Evolutionary conservation across 2,329 filamentous ascomycete genomes (phyloP).

Genomic region (Sclerotinia minor): DNA sequence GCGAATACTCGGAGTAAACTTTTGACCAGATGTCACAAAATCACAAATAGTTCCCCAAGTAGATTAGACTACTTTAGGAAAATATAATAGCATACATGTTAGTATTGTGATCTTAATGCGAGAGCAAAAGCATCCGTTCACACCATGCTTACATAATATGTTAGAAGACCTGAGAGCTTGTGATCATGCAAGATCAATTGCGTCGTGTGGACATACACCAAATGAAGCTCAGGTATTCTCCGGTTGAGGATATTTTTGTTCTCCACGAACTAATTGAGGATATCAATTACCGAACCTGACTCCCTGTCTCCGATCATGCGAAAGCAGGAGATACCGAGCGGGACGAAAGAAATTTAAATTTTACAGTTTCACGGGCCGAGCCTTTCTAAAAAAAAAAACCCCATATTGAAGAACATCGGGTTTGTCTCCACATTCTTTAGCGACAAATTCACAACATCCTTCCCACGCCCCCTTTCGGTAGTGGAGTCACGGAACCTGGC

Average conservation of each 20-base stretch:
- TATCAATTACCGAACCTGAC: background rate
- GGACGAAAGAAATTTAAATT: background rate
- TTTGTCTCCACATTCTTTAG: background rate
- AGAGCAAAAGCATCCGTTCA: background rate
- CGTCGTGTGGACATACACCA: background rate
- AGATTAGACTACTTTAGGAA: background rate
- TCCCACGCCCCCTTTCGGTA: constrained; percentile 19
- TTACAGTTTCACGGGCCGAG: constrained; percentile 12
- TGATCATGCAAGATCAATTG: background rate
- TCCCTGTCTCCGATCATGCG: constrained; percentile 5
- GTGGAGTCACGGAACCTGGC: constrained; percentile 20
- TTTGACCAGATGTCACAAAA: background rate
- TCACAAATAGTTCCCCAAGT: background rate
- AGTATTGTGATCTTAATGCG: background rate
- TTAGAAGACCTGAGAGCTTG: background rate
- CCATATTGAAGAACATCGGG: constrained; percentile 6
- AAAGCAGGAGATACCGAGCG: background rate
- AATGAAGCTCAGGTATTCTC: background rate
- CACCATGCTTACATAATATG: constrained; percentile 6
- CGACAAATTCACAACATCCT: constrained; percentile 2
- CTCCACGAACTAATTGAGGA: background rate
- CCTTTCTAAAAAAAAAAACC: background rate
- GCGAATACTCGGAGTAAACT: background rate
- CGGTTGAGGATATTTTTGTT: background rate
- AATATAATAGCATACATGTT: background rate